Conservation (phyloP, 306 rosid genomes). For the Vigna angularis region DNA sequence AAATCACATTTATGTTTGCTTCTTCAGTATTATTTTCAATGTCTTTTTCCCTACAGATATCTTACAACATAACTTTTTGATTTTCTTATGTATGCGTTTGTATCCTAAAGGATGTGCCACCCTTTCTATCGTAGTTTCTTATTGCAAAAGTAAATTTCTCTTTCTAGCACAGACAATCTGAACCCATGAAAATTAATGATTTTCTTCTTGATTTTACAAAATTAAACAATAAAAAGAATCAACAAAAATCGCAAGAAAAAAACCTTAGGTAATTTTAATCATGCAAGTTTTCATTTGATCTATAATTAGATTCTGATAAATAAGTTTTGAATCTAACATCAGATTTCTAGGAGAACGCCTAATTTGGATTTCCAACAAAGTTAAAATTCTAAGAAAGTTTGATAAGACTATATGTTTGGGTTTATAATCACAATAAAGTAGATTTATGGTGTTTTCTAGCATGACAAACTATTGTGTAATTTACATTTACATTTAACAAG, state of each 20-base stretch:
- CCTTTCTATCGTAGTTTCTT: slow-evolving; percentile 10
- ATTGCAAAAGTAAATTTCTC: not conserved
- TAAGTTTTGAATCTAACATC: not conserved
- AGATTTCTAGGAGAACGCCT: slow-evolving; percentile 1
- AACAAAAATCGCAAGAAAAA: not conserved
- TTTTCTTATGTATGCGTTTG: too few relatives aligned
- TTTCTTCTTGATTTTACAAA: not conserved
- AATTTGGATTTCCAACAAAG: slow-evolving; percentile 24
- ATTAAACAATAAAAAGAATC: not conserved
- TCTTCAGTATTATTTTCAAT: too few relatives aligned
- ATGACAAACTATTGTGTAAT: not conserved
- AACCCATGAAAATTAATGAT: not conserved
- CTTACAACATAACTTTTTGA: too few relatives aligned
- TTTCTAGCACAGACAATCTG: too few relatives aligned
- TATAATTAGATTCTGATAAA: slow-evolving; percentile 11
- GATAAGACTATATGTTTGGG: not conserved
- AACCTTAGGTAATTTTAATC: not conserved
- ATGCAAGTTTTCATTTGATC: slow-evolving; percentile 9
- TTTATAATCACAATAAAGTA: slow-evolving; percentile 20
- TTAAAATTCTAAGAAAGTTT: slow-evolving; percentile 13
- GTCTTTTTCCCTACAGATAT: too few relatives aligned
- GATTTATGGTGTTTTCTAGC: slow-evolving; percentile 25
- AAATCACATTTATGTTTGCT: not conserved
- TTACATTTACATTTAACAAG: slow-evolving; percentile 9
- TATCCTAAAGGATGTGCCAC: slow-evolving; percentile 4